Conservation (phyloP, 257 asterid genomes). For the Henckelia pumila region DNA sequence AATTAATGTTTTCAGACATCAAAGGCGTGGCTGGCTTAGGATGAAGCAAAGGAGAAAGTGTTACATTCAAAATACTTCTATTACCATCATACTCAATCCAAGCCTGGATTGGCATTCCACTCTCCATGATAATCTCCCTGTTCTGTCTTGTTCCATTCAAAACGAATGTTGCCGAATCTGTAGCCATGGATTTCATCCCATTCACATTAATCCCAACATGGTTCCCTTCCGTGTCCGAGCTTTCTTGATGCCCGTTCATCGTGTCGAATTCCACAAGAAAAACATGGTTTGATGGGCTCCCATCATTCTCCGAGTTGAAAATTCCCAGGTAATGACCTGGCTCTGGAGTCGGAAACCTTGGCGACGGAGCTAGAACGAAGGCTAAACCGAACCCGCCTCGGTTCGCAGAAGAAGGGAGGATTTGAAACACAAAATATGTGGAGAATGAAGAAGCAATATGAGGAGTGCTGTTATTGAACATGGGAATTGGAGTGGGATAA, state of each 20-base stretch:
- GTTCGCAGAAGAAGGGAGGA: constrained; percentile 28
- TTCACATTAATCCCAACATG: constrained; percentile 63
- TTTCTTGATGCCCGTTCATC: constrained; percentile 38
- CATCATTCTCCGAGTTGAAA: constrained; percentile 27
- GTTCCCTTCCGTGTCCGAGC: constrained; percentile 33
- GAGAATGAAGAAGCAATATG: constrained; percentile 40
- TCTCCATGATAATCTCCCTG: constrained; percentile 28
- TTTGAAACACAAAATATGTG: constrained; percentile 58
- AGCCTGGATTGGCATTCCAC: constrained; percentile 43
- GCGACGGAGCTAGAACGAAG: constrained; percentile 48
- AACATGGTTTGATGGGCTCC: constrained; percentile 32
- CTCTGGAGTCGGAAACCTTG: constrained; percentile 29
- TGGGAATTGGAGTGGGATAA: constrained; percentile 35
- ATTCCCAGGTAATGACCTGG: constrained; percentile 53
- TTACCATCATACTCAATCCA: constrained; percentile 70
- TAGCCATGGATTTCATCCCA: constrained; percentile 5
- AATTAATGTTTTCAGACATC: neutral
- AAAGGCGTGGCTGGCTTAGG: constrained; percentile 44
- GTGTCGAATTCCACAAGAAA: constrained; percentile 78
- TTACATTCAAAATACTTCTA: constrained; percentile 36
- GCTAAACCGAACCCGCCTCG: constrained; percentile 65
- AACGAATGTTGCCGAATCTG: constrained; percentile 29
- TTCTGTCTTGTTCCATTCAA: neutral
- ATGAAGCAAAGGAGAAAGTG: constrained; percentile 39
- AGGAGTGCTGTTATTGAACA: constrained; percentile 26